phyloP scores from a whole-genome alignment of 441 rosid species.

The Euphorbia celastroides region DNA sequence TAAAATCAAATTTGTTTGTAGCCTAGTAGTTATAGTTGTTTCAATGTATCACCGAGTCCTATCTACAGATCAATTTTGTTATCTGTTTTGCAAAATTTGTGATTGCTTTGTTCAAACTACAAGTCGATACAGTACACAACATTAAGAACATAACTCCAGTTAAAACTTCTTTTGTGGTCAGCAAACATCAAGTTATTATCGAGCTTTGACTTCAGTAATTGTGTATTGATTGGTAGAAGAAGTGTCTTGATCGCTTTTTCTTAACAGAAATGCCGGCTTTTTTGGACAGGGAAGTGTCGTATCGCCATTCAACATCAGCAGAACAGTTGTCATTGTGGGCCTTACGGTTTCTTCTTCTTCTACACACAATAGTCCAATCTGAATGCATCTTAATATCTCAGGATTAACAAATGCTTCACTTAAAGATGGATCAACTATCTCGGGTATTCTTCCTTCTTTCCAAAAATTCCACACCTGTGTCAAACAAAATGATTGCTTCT shows the following conservation, averaged over 20 bases:
- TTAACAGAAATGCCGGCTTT: constrained; percentile 33
- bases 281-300: constrained; percentile 37
- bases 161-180: background rate
- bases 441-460: constrained; percentile 28
- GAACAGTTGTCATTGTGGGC: constrained; percentile 41
- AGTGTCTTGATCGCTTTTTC: constrained; percentile 8
- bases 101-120: background rate
- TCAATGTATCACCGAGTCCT: background rate
- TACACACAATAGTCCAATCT: constrained; percentile 50
- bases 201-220: background rate
- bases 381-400: constrained; percentile 37
- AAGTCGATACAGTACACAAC: background rate
- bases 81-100: background rate
- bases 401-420: constrained; percentile 11
- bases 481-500: background rate
- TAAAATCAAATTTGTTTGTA: background rate
- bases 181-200: background rate
- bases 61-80: background rate
- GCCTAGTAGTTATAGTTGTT: background rate
- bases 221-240: constrained; percentile 16
- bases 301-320: constrained; percentile 41
- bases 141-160: background rate
- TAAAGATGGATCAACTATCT: constrained; percentile 29
- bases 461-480: constrained; percentile 43
- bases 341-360: constrained; percentile 42